These are phyloP conservation scores for Cytospora piceae DNA, from an alignment of 2,329 filamentous ascomycete species.

Conservation along the genomic window DNA sequence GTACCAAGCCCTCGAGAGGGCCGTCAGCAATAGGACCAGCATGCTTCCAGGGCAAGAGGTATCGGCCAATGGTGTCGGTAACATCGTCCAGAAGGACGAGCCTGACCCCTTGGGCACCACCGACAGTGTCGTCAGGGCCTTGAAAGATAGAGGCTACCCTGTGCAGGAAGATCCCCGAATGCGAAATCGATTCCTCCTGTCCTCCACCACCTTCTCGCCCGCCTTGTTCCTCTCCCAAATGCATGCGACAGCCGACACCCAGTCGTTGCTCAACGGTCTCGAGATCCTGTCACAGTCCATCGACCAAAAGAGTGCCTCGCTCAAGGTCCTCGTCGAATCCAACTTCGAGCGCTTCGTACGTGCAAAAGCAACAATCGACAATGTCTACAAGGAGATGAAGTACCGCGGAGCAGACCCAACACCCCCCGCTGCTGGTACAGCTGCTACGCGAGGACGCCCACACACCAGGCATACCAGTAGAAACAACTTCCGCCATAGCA, in stretches of 20 bases:
- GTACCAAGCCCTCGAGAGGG: conserved; percentile 82
- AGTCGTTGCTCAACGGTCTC: conserved; percentile 78
- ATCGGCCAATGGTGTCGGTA: conserved; percentile 68
- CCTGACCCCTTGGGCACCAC: conserved; percentile 87
- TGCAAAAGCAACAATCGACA: conserved; percentile 96
- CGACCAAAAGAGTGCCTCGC: conserved; percentile 94
- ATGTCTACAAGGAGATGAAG: conserved; percentile 98
- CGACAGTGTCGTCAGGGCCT: conserved; percentile 80
- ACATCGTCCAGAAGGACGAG: conserved; percentile 86
- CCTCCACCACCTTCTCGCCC: conserved; percentile 93
- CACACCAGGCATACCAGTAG: conserved; percentile 72
- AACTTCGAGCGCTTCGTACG: conserved; percentile 99
- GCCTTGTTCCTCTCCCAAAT: conserved; percentile 90
- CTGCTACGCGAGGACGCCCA: conserved; percentile 41
- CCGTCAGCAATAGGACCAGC: conserved; percentile 70
- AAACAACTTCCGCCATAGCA: conserved; percentile 62
- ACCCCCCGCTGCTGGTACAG: conserved; percentile 35
- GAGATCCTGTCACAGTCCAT: conserved; percentile 89
- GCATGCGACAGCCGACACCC: conserved; percentile 83
- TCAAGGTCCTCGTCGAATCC: conserved; percentile 94
- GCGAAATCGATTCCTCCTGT: conserved; percentile 86
- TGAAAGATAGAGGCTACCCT: conserved; percentile 76
- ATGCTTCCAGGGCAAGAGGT: conserved; percentile 69
- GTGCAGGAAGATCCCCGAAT: conserved; percentile 83
- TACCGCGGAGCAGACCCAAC: conserved; percentile 63